Base-by-base conservation (phyloP, 495 filamentous ascomycete species). In the Tuber indicum region DNA sequence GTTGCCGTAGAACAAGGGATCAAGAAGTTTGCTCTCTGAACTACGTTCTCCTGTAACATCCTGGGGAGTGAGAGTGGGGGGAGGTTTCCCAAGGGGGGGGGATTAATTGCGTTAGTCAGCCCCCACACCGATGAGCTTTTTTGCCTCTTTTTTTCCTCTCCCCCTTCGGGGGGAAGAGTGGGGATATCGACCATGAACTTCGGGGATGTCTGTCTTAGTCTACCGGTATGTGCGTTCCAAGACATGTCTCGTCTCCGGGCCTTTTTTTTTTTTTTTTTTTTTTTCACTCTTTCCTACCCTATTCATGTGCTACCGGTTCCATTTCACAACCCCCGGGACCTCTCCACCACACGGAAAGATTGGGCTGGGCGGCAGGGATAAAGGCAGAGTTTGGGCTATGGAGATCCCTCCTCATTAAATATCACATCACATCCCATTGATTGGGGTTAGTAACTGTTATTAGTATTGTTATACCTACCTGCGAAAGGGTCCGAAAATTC, bases 381-480 rank as follows among this genome's bases (percentile, higher is more conserved):
- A 66, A 58, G 36, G 58, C 26, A 66, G 58, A 66, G 36, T 66
- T 66, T 36, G 26, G 58, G n/a, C 12, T 3, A 36, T 66, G 26
- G 52, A n/a, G 52, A 58, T 36, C 58, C 47, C 7, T 66, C 58
- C 36, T 66, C 26, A 62, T 62, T 3, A 66, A 66, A 66, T 66
- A 66, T 66, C 58, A 66, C 58, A 52, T 23, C 23, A 52, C 23
- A 66, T 32, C 58, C 32, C 36, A 66, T 32, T 32, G 58, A 66
- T 66, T 66, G 58, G 58, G 58, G 58, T 66, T 66, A 66, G 58
- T 66, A 66, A 66, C 58, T 66, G 58, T 66, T 66, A 66, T 66
- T 66, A 66, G 58, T 32, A 32, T 32, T 32, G 3, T 62, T 62
- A 62, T 62, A 66, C 17, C 26, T 32, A 36, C 58, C 16, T 16